Percentiles rank a stretch among this genome's conserved stretches.
Conservation (phyloP, 805 yeast genomes). For the Wickerhamiella azymoides region DNA sequence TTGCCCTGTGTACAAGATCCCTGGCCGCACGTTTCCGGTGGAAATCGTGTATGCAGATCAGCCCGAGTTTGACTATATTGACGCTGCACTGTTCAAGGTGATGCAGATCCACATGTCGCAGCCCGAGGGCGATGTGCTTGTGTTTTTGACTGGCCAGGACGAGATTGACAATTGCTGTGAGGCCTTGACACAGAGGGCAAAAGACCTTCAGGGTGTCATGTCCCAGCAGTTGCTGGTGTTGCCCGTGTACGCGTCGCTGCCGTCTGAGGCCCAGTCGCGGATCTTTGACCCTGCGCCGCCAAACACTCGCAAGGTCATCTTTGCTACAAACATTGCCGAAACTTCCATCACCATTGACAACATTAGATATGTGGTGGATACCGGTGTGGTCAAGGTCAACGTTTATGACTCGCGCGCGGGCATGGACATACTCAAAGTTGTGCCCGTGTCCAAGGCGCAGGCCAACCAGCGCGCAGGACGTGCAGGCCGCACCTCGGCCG, state of each 20-base stretch:
- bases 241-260: conserved; percentile 85
- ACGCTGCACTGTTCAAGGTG: conserved; percentile 77
- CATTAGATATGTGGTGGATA: conserved; percentile 85
- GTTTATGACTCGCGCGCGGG: conserved; percentile 78
- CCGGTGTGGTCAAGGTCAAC: conserved; percentile 89
- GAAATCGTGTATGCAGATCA: conserved; percentile 68
- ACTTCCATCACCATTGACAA: conserved; percentile 95
- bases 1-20: conserved; percentile 80
- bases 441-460: conserved; percentile 86
- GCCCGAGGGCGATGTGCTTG: conserved; percentile 58
- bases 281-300: conserved; percentile 83
- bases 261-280: conserved; percentile 64
- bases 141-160: conserved; percentile 90
- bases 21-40: conserved; percentile 90
- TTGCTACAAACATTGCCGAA: conserved; percentile 96
- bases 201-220: conserved; percentile 46
- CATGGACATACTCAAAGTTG: conserved; percentile 73
- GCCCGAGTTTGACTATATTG: conserved; percentile 84
- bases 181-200: conserved; percentile 48
- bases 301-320: conserved; percentile 65
- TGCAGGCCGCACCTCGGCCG: conserved; percentile 97
- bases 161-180: conserved; percentile 84
- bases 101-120: conserved; percentile 72
- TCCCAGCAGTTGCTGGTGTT: conserved; percentile 48
- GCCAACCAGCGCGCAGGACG: conserved; percentile 96